Evolutionary conservation across 331 rosid genomes (phyloP), one percentile per base, ranked within the genome.

Genomic region (Pyrus hybrid): DNA sequence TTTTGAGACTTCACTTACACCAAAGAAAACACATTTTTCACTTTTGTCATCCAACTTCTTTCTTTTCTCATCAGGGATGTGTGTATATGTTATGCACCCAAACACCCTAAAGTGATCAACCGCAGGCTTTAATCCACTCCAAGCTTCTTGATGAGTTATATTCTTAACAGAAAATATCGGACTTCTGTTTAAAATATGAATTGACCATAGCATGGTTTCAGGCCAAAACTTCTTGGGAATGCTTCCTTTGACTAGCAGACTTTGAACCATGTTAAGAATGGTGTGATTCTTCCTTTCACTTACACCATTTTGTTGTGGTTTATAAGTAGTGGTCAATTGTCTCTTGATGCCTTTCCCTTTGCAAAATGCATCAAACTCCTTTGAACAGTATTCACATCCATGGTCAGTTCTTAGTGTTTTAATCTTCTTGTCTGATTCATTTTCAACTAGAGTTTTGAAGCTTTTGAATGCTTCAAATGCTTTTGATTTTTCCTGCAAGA

Each of bases 361-460:
- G 51, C 17, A 45, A 13, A 45, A 45, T 13, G 17, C 51, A 13
- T 45, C 51, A 45, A 45, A 13, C 51, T 45, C 2, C 17, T 45
- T 45, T 0, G 0, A 45, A 13, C 6, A 45, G 0, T 13, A 45
- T 17, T 45, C 51, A 4, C 0, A 0, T 5, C 23, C 5, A 20
- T 0, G 37, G 8, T 33, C 37, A 33, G 8, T 33, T 33, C 8
- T 33, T 33, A 33, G 8, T 33, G 8, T 54, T 54, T 54, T 20
- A 54, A 54, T 54, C 60, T 54, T 54, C 23, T 54, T 54, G 60
- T 54, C 13, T 18, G 13, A 18, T 20, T 54, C 6, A 45, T 45
- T 45, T 13, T 45, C 17, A 13, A 13, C 51, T 45, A 45, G 1
- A 13, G 51, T 13, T 45, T 45, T 45, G 6, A 45, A 45, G 17